Evolutionary conservation across 148 eudicot genomes (phyloP), one percentile per base, ranked within the genome.

Genomic region (Chenopodium suecicum): DNA sequence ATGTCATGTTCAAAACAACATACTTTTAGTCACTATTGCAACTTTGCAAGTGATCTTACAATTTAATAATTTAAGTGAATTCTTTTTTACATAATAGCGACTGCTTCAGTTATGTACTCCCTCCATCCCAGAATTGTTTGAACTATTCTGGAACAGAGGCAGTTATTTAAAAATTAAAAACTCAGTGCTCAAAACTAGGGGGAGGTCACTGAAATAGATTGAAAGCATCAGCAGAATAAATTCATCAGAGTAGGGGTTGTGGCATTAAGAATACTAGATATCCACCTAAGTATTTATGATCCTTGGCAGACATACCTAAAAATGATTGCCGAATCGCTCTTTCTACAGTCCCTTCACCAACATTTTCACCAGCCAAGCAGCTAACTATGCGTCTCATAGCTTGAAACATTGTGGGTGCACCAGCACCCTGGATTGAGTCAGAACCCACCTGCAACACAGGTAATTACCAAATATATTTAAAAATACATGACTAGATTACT

Each of bases 401-500:
- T 86, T 94, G 94, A 85, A 95, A 95, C 86, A 95, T 90, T 84
- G 99, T 95, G 79, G 98, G 99, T 74, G 99, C 99, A 87, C 99
- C 98, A 75, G 99, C 99, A 83, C 98, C 99, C 78, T 95, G 99
- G 85, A 86, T 87, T 83, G 99, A 95, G 82, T 89, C 83, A 81
- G 99, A 95, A 66, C 99, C 99, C 50, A 95, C 99, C 99, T 95
- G 86, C 71, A 87, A 84, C 60, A 72, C 25, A 82, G 48, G 71
- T 37, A 76, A 54, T 54, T 76, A 84, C 74, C 52, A 31, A 37
- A 71, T 47, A 56, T 9, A 74, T 48, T 74, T 22, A 44, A 64
- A 25, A 29, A 13, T 13, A 41, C 54, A 60, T 60, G 64, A 60
- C 65, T 19, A 62, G 27, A 62, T 6, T 4, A 13, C 12, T 54